phyloP scores from a whole-genome alignment of 2,329 filamentous ascomycete species.

The Chaetomiaceae sp. region DNA sequence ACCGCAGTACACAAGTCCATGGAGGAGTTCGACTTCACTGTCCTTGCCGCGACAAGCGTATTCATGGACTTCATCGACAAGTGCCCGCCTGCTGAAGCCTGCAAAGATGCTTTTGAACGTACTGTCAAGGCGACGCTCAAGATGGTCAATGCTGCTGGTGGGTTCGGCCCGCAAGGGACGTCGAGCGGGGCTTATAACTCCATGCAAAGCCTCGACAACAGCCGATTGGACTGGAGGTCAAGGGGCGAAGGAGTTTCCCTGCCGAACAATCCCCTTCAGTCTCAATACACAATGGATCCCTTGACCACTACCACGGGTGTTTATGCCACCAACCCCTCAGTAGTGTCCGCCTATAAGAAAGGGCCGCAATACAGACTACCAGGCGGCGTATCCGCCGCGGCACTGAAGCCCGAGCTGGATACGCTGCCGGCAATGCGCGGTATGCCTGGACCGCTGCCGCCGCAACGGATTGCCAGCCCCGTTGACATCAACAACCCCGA shows the following conservation, averaged over 20 bases:
- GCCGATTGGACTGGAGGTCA: conserved; percentile 28
- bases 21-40: conserved; percentile 96
- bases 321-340: conserved; percentile 35
- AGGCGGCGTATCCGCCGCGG: not conserved
- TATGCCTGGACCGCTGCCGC: conserved; percentile 35
- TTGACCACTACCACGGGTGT: conserved; percentile 24
- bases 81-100: conserved; percentile 90
- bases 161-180: conserved; percentile 53
- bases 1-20: conserved; percentile 55
- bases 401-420: conserved; percentile 35
- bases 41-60: conserved; percentile 87
- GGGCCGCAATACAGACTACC: conserved; percentile 16
- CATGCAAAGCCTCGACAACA: conserved; percentile 18
- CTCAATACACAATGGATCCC: conserved; percentile 16
- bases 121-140: conserved; percentile 94
- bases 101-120: conserved; percentile 86
- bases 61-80: conserved; percentile 88
- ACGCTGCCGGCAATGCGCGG: conserved; percentile 35
- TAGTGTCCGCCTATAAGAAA: conserved; percentile 33
- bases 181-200: conserved; percentile 1
- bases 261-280: conserved; percentile 19
- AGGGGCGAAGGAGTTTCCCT: conserved; percentile 24
- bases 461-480: conserved; percentile 34
- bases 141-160: conserved; percentile 84
- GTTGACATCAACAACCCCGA: conserved; percentile 21